These are phyloP conservation scores for Cephaloascus albidus DNA, from an alignment of 805 yeast species.

Conservation along the genomic window DNA sequence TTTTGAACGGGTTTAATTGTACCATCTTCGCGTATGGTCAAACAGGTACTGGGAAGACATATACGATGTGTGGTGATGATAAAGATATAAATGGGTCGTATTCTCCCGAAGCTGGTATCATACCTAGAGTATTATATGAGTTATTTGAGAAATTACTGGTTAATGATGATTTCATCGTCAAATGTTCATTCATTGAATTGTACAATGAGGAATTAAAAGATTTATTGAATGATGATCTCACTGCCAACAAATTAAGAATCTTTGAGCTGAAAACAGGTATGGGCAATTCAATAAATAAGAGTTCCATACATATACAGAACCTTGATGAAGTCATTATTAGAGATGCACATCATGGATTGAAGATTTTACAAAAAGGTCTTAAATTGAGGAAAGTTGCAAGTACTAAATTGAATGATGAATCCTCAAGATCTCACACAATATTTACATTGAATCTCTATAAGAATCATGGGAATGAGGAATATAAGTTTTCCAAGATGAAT, in stretches of 20 bases:
- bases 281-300: slow-evolving; percentile 4
- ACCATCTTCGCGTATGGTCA: slow-evolving; percentile 54
- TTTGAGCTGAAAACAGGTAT: slow-evolving; percentile 20
- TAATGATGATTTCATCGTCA: slow-evolving; percentile 27
- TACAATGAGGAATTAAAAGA: slow-evolving; percentile 42
- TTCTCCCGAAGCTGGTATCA: slow-evolving; percentile 32
- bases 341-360: slow-evolving; percentile 47
- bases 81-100: slow-evolving; percentile 9
- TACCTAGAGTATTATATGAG: slow-evolving; percentile 37
- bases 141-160: slow-evolving; percentile 19
- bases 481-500: slow-evolving; percentile 24
- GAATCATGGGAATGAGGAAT: slow-evolving; percentile 14
- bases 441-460: slow-evolving; percentile 55
- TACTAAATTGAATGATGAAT: slow-evolving; percentile 64
- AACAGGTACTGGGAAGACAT: slow-evolving; percentile 54
- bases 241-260: slow-evolving; percentile 21
- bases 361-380: slow-evolving; percentile 46
- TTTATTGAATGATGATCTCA: slow-evolving; percentile 27
- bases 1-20: slow-evolving; percentile 42
- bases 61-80: slow-evolving; percentile 48
- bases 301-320: slow-evolving; percentile 47
- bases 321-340: slow-evolving; percentile 51
- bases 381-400: slow-evolving; percentile 56
- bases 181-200: slow-evolving; percentile 45
- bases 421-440: slow-evolving; percentile 72